These are phyloP conservation scores for Gentiana macrophylla DNA, from an alignment of 257 asterid species.

Conservation along the genomic window DNA sequence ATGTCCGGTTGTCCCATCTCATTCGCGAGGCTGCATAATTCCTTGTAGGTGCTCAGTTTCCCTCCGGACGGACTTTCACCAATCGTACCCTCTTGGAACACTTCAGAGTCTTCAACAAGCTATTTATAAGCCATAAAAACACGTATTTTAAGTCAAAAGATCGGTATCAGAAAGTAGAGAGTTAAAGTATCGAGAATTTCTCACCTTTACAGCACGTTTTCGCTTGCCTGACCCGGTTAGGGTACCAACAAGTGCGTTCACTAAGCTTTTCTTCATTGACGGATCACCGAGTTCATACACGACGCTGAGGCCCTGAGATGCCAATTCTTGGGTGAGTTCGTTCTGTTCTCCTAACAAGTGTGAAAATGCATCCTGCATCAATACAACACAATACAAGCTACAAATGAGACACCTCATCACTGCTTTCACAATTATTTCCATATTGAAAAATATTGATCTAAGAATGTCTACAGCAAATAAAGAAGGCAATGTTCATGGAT, in stretches of 20 bases:
- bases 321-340: slow-evolving; percentile 95
- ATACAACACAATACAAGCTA: not conserved
- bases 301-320: slow-evolving; percentile 97
- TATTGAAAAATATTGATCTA: too few relatives aligned
- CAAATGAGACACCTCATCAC: slow-evolving; percentile 1
- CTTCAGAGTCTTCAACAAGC: slow-evolving; percentile 91
- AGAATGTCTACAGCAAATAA: too few relatives aligned
- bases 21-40: slow-evolving; percentile 88
- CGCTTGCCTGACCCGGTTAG: slow-evolving; percentile 98
- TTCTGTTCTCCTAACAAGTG: slow-evolving; percentile 86
- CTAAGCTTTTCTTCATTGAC: slow-evolving; percentile 78
- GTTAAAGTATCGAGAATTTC: slow-evolving; percentile 4
- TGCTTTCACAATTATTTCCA: too few relatives aligned
- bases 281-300: slow-evolving; percentile 95
- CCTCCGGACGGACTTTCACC: slow-evolving; percentile 98
- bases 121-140: slow-evolving; percentile 19
- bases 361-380: slow-evolving; percentile 86
- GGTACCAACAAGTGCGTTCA: slow-evolving; percentile 93
- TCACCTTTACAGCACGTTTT: slow-evolving; percentile 91
- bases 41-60: slow-evolving; percentile 93
- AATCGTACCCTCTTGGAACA: slow-evolving; percentile 79
- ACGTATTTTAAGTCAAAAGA: slow-evolving; percentile 2
- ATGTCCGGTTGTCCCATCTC: slow-evolving; percentile 99
- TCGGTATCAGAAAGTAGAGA: not conserved
- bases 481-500: too few relatives aligned